A percentile compares a stretch with the other conserved stretches of the same genome.
Evolutionary conservation across 495 filamentous ascomycete genomes (phyloP).

Genomic region (Penicillium salamii): DNA sequence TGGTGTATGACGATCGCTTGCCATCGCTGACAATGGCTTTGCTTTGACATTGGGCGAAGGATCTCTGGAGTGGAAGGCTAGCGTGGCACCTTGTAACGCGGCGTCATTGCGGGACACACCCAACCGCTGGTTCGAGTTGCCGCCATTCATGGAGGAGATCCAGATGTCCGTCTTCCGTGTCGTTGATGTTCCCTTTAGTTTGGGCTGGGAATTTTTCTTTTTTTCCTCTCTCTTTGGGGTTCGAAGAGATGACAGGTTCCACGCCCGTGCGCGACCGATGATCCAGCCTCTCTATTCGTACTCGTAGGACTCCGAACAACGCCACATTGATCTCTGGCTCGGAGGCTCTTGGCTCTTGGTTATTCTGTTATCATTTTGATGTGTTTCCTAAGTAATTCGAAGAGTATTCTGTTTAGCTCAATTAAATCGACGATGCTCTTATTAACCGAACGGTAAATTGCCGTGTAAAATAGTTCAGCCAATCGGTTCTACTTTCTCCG

Average conservation of each 20-base stretch:
- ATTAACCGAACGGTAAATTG: slow-evolving; percentile 23
- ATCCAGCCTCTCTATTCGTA: too few species aligned
- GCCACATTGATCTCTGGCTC: too few species aligned
- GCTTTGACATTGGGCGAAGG: slow-evolving; percentile 13
- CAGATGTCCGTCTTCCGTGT: too few species aligned
- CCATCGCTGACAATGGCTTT: slow-evolving; percentile 16
- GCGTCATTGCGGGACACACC: slow-evolving; percentile 23
- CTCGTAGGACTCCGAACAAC: too few species aligned
- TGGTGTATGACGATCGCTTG: slow-evolving; percentile 17
- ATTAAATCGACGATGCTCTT: too few species aligned
- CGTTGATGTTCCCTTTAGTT: too few species aligned
- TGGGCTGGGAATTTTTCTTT: too few species aligned
- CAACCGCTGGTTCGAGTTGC: slow-evolving; percentile 33
- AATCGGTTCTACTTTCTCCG: slow-evolving; percentile 12
- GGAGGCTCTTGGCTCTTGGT: too few species aligned
- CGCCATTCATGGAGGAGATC: slow-evolving; percentile 32
- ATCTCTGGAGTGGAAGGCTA: slow-evolving; percentile 32
- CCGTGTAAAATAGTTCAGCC: slow-evolving; percentile 6
- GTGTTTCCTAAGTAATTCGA: too few species aligned
- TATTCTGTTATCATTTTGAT: too few species aligned
- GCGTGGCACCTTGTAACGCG: slow-evolving; percentile 39
- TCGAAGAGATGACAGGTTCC: not conserved
- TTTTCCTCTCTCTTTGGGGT: not conserved
- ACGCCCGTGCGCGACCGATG: not conserved
- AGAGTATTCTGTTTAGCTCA: too few species aligned